Conservation (phyloP, 1,284 basidiomycete species). For the Puccinia hordei region DNA sequence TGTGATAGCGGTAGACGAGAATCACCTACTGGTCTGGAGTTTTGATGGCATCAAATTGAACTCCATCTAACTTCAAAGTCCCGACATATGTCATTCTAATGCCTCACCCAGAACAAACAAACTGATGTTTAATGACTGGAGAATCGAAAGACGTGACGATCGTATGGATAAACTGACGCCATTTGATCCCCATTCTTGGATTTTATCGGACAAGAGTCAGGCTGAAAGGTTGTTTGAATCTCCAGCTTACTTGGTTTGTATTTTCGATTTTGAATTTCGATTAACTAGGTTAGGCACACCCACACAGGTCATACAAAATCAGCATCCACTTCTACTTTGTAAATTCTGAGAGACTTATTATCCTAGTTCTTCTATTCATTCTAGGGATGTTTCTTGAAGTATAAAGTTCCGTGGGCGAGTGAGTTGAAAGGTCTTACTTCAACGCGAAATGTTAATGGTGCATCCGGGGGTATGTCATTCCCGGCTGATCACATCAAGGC, state of each 20-base stretch:
- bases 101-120: neutral
- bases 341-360: neutral
- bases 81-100: slow-evolving; percentile 36
- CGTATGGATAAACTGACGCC: slow-evolving; percentile 20
- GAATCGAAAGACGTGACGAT: too few relatives aligned
- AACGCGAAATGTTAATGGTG: slow-evolving; percentile 34
- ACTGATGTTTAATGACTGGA: too few relatives aligned
- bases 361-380: too few relatives aligned
- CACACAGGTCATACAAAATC: neutral
- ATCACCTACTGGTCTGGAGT: slow-evolving; percentile 25
- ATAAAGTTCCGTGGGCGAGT: neutral
- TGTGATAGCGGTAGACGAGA: neutral
- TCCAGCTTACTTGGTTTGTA: neutral
- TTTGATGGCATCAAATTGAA: slow-evolving; percentile 40
- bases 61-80: slow-evolving; percentile 2
- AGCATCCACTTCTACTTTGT: neutral
- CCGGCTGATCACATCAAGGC: slow-evolving; percentile 22
- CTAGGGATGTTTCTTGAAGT: neutral
- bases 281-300: neutral
- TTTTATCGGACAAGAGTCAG: slow-evolving; percentile 6
- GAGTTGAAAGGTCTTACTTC: slow-evolving; percentile 26
- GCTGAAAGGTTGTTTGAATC: slow-evolving; percentile 24
- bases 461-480: slow-evolving; percentile 39
- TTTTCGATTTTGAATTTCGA: slow-evolving; percentile 16
- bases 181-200: slow-evolving; percentile 28